phyloP scores from a whole-genome alignment of 2,329 filamentous ascomycete species.

The Colletotrichum magnum region DNA sequence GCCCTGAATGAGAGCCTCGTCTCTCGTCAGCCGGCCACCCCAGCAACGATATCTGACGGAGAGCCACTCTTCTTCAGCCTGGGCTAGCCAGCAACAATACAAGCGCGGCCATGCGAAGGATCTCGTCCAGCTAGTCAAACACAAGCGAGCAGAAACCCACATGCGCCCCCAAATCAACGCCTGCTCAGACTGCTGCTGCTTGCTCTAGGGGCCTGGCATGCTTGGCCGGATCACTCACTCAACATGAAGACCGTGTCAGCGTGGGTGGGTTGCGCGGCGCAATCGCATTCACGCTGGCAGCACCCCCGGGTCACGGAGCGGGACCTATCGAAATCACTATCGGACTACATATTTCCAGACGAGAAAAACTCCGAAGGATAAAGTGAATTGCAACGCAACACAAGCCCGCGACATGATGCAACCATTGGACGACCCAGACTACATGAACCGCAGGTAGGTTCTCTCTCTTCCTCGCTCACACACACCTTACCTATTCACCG shows the following conservation, averaged over 20 bases:
- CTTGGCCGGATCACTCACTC: slow-evolving; percentile 28
- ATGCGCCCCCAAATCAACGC: slow-evolving; percentile 9
- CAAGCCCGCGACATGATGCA: slow-evolving; percentile 10
- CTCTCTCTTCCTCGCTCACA: no score
- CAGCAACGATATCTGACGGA: slow-evolving; percentile 19
- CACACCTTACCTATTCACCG: slow-evolving; percentile 10
- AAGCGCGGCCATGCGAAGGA: slow-evolving; percentile 28
- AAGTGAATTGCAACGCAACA: slow-evolving; percentile 31
- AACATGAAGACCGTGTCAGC: slow-evolving; percentile 15
- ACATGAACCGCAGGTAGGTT: neutral
- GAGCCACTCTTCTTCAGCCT: slow-evolving; percentile 27
- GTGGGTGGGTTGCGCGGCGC: slow-evolving; percentile 27
- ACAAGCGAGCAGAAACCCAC: slow-evolving; percentile 30
- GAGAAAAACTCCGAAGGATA: slow-evolving; percentile 35
- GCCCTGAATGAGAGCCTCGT: slow-evolving; percentile 7
- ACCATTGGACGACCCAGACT: neutral
- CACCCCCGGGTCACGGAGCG: slow-evolving; percentile 27
- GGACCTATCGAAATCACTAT: slow-evolving; percentile 28
- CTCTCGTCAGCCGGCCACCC: slow-evolving; percentile 31
- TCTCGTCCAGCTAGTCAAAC: slow-evolving; percentile 35
- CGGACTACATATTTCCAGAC: slow-evolving; percentile 23
- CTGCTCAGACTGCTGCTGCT: slow-evolving; percentile 6
- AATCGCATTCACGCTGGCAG: slow-evolving; percentile 15
- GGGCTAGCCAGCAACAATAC: slow-evolving; percentile 25
- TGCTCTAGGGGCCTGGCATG: slow-evolving; percentile 1